phyloP scores from a whole-genome alignment of 1,284 basidiomycete species.

The Sporisorium graminicola region DNA sequence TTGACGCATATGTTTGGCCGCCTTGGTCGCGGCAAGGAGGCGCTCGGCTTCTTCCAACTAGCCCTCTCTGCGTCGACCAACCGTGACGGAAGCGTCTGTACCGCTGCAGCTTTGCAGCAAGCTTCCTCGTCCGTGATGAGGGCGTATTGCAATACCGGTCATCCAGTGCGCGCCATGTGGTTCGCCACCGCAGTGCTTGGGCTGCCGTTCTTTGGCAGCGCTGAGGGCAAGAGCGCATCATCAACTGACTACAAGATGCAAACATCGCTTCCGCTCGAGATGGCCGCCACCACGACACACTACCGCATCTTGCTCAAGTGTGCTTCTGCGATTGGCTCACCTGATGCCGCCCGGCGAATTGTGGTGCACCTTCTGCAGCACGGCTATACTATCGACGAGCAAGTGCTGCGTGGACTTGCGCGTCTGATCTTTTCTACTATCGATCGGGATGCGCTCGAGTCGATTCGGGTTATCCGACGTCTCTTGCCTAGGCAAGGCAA shows the following conservation, averaged over 20 bases:
- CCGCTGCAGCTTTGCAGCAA: constrained; percentile 11
- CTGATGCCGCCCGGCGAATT: constrained; percentile 23
- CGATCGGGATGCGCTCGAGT: constrained; percentile 36
- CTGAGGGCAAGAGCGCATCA: constrained; percentile 8
- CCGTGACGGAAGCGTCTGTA: not conserved
- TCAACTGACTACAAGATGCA: constrained; percentile 10
- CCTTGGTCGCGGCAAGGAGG: constrained; percentile 18
- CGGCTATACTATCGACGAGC: constrained; percentile 19
- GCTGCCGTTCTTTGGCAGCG: constrained; percentile 34
- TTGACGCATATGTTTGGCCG: constrained; percentile 27
- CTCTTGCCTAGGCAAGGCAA: not conserved
- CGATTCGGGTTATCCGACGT: constrained; percentile 18
- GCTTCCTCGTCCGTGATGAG: constrained; percentile 25
- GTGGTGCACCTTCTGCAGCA: constrained; percentile 29
- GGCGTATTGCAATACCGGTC: constrained; percentile 21
- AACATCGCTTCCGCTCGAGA: not conserved
- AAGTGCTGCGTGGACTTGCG: constrained; percentile 26
- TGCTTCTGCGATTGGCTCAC: constrained; percentile 21
- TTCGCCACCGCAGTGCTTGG: constrained; percentile 30
- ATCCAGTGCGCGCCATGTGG: constrained; percentile 28
- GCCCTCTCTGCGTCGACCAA: not conserved
- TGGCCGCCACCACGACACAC: constrained; percentile 22
- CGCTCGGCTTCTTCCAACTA: constrained; percentile 21
- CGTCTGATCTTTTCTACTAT: constrained; percentile 37
- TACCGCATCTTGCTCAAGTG: constrained; percentile 43